phyloP scores from a whole-genome alignment of 495 filamentous ascomycete genomes.

The Lichina pygmaea region DNA sequence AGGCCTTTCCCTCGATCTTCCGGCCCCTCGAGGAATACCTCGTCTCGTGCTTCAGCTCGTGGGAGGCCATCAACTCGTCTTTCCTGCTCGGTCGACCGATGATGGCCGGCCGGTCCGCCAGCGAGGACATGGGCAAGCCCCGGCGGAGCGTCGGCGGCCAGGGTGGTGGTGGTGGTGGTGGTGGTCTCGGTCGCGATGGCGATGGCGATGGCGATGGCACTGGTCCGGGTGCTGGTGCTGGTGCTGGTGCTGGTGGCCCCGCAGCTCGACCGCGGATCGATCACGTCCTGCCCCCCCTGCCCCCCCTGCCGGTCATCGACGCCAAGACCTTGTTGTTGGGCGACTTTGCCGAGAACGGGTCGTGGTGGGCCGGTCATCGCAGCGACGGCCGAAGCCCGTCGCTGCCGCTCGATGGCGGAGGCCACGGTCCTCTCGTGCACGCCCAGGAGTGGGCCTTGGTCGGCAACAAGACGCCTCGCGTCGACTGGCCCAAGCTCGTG shows the following conservation, averaged over 20 bases:
- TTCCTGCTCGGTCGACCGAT: not conserved
- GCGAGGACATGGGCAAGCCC: not conserved
- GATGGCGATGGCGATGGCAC: too few relatives aligned
- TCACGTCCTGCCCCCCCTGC: slow-evolving; percentile 1
- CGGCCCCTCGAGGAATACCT: slow-evolving; percentile 4
- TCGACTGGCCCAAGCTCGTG: slow-evolving; percentile 47
- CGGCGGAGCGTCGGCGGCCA: not conserved
- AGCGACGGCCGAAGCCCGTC: slow-evolving; percentile 1
- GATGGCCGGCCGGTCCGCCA: not conserved
- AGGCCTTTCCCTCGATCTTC: slow-evolving; percentile 1
- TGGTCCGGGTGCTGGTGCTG: not conserved
- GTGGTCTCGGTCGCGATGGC: not conserved
- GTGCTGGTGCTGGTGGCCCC: not conserved
- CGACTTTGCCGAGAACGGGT: slow-evolving; percentile 57
- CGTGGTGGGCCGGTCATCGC: slow-evolving; percentile 46
- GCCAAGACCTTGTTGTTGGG: slow-evolving; percentile 57
- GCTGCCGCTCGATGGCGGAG: not conserved
- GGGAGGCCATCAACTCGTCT: slow-evolving; percentile 2
- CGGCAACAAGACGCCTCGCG: slow-evolving; percentile 34
- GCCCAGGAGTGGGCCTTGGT: slow-evolving; percentile 13
- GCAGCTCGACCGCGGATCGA: not conserved
- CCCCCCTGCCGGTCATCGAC: slow-evolving; percentile 29
- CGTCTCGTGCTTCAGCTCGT: slow-evolving; percentile 1
- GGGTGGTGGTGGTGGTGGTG: not conserved
- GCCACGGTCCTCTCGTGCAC: not conserved